A percentile compares a stretch with the other conserved stretches of the same genome.
Evolutionary conservation across 176 grass and related monocot genomes (phyloP).

Genomic region (Carex pumila): DNA sequence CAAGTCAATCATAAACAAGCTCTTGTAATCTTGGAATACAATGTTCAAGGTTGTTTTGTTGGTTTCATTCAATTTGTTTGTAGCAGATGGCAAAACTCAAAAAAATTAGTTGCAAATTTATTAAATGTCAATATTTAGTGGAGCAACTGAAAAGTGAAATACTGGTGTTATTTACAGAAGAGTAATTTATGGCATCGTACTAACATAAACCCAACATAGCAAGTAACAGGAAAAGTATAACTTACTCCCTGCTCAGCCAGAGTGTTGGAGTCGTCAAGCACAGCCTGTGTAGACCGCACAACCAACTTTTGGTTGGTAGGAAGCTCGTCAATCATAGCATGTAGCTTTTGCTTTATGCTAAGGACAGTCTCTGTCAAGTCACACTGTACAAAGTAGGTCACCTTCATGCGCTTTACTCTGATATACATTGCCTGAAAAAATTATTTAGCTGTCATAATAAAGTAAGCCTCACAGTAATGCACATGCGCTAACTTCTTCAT

Average conservation of each 20-base stretch:
- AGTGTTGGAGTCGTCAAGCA: conserved; percentile 60
- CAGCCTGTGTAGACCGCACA: conserved; percentile 37
- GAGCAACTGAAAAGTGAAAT: background rate
- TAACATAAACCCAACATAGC: background rate
- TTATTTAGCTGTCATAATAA: background rate
- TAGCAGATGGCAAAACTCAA: background rate
- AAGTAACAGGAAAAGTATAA: background rate
- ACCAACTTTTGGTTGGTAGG: conserved; percentile 37
- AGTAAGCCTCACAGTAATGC: background rate
- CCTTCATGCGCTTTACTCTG: conserved; percentile 75
- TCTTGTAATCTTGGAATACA: background rate
- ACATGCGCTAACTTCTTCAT: background rate
- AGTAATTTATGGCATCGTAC: background rate
- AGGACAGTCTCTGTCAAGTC: conserved; percentile 57
- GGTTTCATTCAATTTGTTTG: background rate
- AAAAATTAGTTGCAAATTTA: background rate
- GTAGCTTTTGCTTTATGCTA: conserved; percentile 70
- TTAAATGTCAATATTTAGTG: background rate
- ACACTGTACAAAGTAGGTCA: conserved; percentile 71
- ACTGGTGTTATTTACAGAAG: background rate
- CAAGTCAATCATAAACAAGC: background rate
- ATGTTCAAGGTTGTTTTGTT: background rate
- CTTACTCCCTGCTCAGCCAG: conserved; percentile 53
- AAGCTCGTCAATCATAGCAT: conserved; percentile 40
- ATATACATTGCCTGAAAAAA: conserved; percentile 64